Conservation (phyloP, 306 rosid genomes). For the Citrullus colocynthis region DNA sequence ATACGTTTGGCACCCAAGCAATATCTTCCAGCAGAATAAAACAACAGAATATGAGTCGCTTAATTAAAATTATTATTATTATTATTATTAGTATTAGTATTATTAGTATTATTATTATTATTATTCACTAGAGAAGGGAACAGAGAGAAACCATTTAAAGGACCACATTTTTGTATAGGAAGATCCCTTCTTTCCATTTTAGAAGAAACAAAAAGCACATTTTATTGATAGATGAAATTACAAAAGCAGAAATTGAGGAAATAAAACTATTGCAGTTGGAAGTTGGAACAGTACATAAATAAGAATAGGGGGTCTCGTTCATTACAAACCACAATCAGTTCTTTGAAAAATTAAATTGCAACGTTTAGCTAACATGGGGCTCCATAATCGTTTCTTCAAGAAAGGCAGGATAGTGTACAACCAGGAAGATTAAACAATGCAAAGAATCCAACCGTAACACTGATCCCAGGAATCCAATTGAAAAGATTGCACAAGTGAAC, state of each 20-base stretch:
- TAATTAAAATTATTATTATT: not conserved
- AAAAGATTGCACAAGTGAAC: no score
- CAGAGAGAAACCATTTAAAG: not conserved
- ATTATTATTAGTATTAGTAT: not conserved
- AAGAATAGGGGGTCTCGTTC: not conserved
- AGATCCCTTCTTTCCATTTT: not conserved
- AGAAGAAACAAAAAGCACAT: not conserved
- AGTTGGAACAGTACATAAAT: not conserved
- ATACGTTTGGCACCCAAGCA: constrained; percentile 64
- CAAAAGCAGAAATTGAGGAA: not conserved
- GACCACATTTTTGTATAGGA: not conserved
- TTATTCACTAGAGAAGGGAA: not conserved
- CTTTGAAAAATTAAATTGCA: no score
- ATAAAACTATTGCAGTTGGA: not conserved
- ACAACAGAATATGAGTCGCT: not conserved
- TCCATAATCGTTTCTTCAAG: not conserved
- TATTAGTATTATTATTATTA: not conserved
- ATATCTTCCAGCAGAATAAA: constrained; percentile 31
- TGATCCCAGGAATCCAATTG: not conserved
- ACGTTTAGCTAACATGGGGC: not conserved
- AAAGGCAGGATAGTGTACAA: not conserved
- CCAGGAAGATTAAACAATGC: not conserved
- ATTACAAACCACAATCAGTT: not conserved
- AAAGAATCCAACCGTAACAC: not conserved
- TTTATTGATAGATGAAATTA: not conserved